These are phyloP conservation scores for Colletotrichum theobromicola DNA, from an alignment of 2,329 filamentous ascomycete species.

Conservation along the genomic window DNA sequence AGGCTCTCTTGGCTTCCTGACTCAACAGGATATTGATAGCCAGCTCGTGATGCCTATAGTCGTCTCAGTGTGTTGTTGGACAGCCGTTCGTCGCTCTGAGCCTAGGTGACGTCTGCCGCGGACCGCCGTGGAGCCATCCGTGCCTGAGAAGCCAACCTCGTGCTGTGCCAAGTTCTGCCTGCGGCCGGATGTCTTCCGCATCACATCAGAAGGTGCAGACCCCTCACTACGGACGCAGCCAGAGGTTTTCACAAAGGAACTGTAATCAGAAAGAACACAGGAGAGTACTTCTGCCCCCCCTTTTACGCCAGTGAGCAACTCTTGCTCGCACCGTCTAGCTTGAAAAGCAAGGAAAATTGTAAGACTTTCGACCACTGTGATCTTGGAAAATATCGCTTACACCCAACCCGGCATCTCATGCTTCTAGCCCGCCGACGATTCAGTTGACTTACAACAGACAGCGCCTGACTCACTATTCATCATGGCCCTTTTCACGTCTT, in stretches of 20 bases:
- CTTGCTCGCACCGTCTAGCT: background rate
- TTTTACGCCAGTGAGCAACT: background rate
- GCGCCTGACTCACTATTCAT: background rate
- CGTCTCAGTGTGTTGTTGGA: background rate
- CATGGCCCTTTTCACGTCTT: constrained; percentile 29
- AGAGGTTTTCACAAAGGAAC: background rate
- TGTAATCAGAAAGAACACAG: background rate
- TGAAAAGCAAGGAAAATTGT: background rate
- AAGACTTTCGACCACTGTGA: background rate
- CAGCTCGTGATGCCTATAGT: background rate
- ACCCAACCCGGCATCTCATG: background rate
- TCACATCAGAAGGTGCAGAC: background rate
- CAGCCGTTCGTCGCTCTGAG: background rate
- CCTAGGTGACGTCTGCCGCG: background rate
- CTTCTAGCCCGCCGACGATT: background rate
- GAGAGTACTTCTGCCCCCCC: background rate
- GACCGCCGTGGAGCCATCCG: background rate
- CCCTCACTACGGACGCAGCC: background rate
- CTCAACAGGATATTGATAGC: background rate
- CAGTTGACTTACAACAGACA: background rate
- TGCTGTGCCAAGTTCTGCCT: background rate
- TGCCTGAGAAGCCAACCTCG: background rate
- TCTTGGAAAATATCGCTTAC: background rate
- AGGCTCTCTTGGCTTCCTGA: background rate
- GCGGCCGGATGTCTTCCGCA: background rate